phyloP scores from a whole-genome alignment of 1,284 basidiomycete species.

The Trichosporon sp. region DNA sequence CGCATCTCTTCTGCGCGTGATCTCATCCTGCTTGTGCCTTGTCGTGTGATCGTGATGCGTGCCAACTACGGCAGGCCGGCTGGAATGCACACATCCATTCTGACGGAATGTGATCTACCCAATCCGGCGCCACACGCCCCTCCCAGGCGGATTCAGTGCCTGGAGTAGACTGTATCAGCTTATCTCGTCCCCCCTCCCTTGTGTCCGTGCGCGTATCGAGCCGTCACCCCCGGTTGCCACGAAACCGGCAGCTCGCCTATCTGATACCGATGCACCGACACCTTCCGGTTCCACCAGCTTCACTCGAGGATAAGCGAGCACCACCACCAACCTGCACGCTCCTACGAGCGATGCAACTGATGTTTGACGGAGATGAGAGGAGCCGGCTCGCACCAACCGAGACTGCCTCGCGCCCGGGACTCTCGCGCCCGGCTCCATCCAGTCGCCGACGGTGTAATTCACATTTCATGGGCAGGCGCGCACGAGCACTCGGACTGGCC shows the following conservation, averaged over 20 bases:
- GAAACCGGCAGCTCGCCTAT: not conserved
- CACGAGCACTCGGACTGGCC: not conserved
- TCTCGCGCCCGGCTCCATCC: too few relatives aligned
- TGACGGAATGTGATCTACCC: not conserved
- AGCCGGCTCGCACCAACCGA: not conserved
- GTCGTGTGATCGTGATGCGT: too few relatives aligned
- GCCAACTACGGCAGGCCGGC: too few relatives aligned
- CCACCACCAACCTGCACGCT: not conserved
- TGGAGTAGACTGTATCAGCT: not conserved
- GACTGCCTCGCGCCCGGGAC: not conserved
- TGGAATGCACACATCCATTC: too few relatives aligned
- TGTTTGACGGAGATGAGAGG: too few relatives aligned
- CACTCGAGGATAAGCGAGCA: too few relatives aligned
- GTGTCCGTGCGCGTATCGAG: not conserved
- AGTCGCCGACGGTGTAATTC: constrained; percentile 1
- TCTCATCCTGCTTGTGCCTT: too few relatives aligned
- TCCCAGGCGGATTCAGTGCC: too few relatives aligned
- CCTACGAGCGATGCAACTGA: not conserved
- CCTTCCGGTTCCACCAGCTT: too few relatives aligned
- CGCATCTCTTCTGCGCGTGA: too few relatives aligned
- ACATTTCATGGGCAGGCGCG: not conserved
- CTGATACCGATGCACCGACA: not conserved
- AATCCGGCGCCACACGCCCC: too few relatives aligned
- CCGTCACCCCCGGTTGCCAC: not conserved
- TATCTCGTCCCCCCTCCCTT: not conserved